A percentile compares a stretch with the other conserved stretches of the same genome.
Conservation (phyloP, 2,329 filamentous ascomycete genomes). For the Penicillium sp. region DNA sequence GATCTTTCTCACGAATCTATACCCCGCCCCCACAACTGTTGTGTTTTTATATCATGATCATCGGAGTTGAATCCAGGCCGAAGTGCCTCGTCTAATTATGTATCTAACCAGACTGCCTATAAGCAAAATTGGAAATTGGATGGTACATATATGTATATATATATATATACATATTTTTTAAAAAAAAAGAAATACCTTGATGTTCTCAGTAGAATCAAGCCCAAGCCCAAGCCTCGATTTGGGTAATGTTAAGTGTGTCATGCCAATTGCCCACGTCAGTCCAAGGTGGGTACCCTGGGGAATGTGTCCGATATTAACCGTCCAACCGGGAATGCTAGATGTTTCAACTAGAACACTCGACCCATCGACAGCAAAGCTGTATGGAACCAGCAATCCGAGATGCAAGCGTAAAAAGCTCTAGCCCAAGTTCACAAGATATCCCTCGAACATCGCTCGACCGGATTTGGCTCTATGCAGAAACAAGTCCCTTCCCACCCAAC, state of each 20-base stretch:
- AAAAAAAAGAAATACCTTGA: background rate
- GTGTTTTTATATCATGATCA: slow-evolving; percentile 3
- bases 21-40: slow-evolving; percentile 9
- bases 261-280: background rate
- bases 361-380: background rate
- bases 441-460: background rate
- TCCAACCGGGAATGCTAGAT: background rate
- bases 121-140: slow-evolving; percentile 1
- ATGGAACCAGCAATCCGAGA: background rate
- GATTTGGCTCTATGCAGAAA: slow-evolving; percentile 1
- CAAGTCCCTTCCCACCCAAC: background rate
- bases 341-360: background rate
- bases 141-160: no score
- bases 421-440: background rate
- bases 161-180: background rate
- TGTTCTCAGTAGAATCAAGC: background rate
- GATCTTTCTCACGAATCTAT: slow-evolving; percentile 2
- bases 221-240: background rate
- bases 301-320: background rate
- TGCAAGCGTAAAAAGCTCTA: background rate
- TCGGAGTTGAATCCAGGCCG: background rate
- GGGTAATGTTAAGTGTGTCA: background rate
- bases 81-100: background rate
- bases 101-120: slow-evolving; percentile 1
- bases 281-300: background rate